Base-by-base conservation (phyloP, 1,284 basidiomycete genomes). In the Bjerkandera adusta region DNA sequence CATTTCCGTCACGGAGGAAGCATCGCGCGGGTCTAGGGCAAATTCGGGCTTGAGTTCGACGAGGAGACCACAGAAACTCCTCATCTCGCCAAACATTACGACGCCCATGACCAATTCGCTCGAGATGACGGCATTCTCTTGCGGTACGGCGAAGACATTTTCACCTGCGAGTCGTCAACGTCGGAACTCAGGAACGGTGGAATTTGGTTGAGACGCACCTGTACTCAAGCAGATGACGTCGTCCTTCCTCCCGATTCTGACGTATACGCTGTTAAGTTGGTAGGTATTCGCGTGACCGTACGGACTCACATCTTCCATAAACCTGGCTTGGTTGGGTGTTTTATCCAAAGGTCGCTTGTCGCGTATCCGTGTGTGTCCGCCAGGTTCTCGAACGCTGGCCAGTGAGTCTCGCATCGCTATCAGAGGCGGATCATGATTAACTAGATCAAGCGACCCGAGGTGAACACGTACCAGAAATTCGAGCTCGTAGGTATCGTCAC, bases 381-480 rank as follows among this genome's bases (percentile, higher is more conserved):
- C 6, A 51, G 21, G 25, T 68, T 67, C 38, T 65, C 59, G 3
- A 64, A 36, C 0, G 58, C 54, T 15, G 50, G 43, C 11, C 50
- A 50, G 15, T 56, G 41, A 10, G 37, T 50, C 12, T 52, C 51
- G 1, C 47, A 45, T 3, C 50, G 47, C 56, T 62, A 13, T n/a
- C n/a, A 35, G 0, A 6, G 7, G 2, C n/a, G 1, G 26, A 10
- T 15, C 30, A 38, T n/a, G 22, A 27, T 22, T 16, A 16, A 16
- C n/a, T 6, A 22, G 16, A 3, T 12, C 29, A 10, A 18, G 24
- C 27, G 7, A 18, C 13, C 15, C 21, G 30, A 20, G 20, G 30
- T 10, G 18, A 33, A 24, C n/a, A 16, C 59, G 12, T 46, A 69
- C 66, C 57, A 68, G 45, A 2, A 69, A 22, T 27, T 66, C 60